These are phyloP conservation scores for Paradendryphiella salina DNA, from an alignment of 2,329 filamentous ascomycete species.

Conservation along the genomic window DNA sequence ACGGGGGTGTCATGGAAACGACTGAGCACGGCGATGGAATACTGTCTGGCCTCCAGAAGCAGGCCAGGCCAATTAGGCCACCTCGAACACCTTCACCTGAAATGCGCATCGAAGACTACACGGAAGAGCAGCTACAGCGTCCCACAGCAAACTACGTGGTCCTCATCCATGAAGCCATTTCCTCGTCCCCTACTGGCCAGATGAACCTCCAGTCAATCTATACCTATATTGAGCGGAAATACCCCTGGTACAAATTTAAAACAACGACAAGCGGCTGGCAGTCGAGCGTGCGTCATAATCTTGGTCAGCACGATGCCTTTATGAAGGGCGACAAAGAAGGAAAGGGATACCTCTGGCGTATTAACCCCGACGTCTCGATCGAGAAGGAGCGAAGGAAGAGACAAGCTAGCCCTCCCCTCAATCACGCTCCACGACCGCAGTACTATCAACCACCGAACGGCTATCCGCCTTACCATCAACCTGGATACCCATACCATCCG, in stretches of 20 bases:
- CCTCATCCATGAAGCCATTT: slow-evolving; percentile 65
- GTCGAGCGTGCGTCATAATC: slow-evolving; percentile 67
- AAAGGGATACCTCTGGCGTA: slow-evolving; percentile 66
- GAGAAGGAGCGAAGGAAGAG: slow-evolving; percentile 60
- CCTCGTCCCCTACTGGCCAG: slow-evolving; percentile 57
- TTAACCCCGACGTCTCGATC: slow-evolving; percentile 62
- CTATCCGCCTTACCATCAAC: slow-evolving; percentile 35
- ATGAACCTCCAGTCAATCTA: slow-evolving; percentile 70
- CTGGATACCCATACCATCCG: slow-evolving; percentile 36
- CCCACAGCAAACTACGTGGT: slow-evolving; percentile 66
- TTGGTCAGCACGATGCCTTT: slow-evolving; percentile 62
- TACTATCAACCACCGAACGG: slow-evolving; percentile 42
- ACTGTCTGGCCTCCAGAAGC: slow-evolving; percentile 48
- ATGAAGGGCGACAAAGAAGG: slow-evolving; percentile 63
- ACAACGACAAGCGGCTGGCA: slow-evolving; percentile 66
- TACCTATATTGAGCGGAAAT: slow-evolving; percentile 64
- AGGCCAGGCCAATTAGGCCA: slow-evolving; percentile 52
- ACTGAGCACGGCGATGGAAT: slow-evolving; percentile 45
- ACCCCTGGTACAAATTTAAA: slow-evolving; percentile 65
- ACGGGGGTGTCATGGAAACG: slow-evolving; percentile 39
- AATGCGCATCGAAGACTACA: slow-evolving; percentile 66
- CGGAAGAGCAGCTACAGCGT: slow-evolving; percentile 73
- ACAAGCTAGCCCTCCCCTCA: slow-evolving; percentile 53
- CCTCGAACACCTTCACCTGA: slow-evolving; percentile 64
- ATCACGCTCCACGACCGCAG: slow-evolving; percentile 34